Evolutionary conservation across 768 basidiomycete species (phyloP).

Genomic region (Albatrellus ellisii): DNA sequence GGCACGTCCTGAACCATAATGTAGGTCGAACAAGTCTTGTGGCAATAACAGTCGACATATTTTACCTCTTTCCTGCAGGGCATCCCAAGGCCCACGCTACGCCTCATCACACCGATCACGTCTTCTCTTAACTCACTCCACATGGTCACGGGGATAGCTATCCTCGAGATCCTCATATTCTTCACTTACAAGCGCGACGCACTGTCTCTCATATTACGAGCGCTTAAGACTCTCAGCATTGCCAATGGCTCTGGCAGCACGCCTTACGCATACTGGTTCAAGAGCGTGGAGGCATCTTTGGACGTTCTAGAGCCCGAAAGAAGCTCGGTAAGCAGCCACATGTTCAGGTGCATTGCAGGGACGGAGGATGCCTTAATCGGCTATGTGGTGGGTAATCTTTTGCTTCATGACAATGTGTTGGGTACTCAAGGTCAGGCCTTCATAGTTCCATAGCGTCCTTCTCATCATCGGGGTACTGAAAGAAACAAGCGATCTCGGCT

Average conservation of each 20-base stretch:
- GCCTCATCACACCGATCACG: constrained; percentile 71
- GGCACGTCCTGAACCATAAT: constrained; percentile 59
- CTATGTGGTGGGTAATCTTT: constrained; percentile 56
- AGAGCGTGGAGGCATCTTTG: constrained; percentile 59
- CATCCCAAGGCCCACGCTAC: too few relatives aligned
- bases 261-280: constrained; percentile 83
- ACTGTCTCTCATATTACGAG: constrained; percentile 56
- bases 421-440: constrained; percentile 1
- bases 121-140: constrained; percentile 75
- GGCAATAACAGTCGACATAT: too few relatives aligned
- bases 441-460: constrained; percentile 60
- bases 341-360: constrained; percentile 57
- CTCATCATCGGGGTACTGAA: constrained; percentile 59
- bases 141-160: constrained; percentile 61
- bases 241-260: constrained; percentile 44
- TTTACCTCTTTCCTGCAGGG: too few relatives aligned
- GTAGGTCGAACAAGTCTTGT: constrained; percentile 25
- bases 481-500: constrained; percentile 61
- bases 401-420: not conserved
- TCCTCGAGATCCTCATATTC: constrained; percentile 74
- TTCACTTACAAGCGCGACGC: constrained; percentile 49
- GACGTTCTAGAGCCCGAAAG: constrained; percentile 77
- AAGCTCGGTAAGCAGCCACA: constrained; percentile 94
- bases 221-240: constrained; percentile 59
- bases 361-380: constrained; percentile 63